A percentile compares a stretch with the other conserved stretches of the same genome.
Conservation (phyloP, 2,329 filamentous ascomycete species). For the Pseudogymnoascus sp. region DNA sequence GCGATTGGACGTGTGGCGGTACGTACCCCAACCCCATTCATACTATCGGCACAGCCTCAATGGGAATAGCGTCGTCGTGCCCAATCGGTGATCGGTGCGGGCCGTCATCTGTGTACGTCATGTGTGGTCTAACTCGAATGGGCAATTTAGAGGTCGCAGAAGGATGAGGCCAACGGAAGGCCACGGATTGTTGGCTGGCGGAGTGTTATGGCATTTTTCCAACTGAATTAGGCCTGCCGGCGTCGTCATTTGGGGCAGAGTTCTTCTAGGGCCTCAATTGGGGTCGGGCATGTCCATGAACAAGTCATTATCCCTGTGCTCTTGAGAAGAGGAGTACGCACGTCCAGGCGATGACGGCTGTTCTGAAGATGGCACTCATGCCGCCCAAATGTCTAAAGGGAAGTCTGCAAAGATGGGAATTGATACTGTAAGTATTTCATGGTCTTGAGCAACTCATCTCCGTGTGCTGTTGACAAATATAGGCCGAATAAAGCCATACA, state of each 20-base stretch:
- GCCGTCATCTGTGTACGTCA: constrained; percentile 1
- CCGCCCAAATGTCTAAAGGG: no score
- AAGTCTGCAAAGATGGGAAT: neutral
- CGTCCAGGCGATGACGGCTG: neutral
- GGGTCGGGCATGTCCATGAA: neutral
- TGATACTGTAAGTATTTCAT: neutral
- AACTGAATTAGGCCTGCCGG: neutral
- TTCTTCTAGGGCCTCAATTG: neutral
- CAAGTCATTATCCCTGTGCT: neutral
- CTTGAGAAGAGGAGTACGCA: neutral
- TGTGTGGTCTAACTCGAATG: neutral
- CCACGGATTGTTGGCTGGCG: neutral
- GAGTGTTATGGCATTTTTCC: neutral
- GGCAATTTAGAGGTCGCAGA: neutral
- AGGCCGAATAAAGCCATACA: neutral
- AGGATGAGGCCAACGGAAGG: neutral
- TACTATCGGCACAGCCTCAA: neutral
- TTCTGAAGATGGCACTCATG: neutral
- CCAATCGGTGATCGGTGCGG: constrained; percentile 5
- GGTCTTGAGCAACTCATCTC: neutral
- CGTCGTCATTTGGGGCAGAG: neutral
- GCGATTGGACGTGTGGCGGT: neutral
- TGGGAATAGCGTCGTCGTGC: neutral
- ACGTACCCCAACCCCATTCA: neutral
- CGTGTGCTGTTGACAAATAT: neutral